Evolutionary conservation across 306 rosid genomes (phyloP).

Genomic region (Vigna hirtella): DNA sequence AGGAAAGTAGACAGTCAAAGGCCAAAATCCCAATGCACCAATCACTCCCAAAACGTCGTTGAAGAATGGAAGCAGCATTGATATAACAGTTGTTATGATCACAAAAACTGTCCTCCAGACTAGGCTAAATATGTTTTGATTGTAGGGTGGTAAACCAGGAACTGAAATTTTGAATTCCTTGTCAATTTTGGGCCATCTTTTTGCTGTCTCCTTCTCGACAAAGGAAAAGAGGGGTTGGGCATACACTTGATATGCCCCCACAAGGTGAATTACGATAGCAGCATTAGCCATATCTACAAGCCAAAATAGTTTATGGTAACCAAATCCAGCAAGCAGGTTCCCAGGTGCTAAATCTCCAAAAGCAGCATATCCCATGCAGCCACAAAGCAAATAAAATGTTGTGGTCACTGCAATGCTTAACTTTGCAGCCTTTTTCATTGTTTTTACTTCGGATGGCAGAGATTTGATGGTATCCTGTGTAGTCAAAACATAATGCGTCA

Average conservation of each 20-base stretch:
- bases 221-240: conserved; percentile 82
- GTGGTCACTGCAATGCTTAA: conserved; percentile 67
- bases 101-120: conserved; percentile 73
- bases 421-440: conserved; percentile 70
- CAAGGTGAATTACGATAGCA: conserved; percentile 82
- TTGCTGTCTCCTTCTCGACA: conserved; percentile 55
- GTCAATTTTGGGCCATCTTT: conserved; percentile 53
- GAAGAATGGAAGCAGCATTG: conserved; percentile 86
- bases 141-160: conserved; percentile 50
- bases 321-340: conserved; percentile 85
- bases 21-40: conserved; percentile 94
- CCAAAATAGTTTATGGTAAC: conserved; percentile 66
- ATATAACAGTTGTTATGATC: conserved; percentile 59
- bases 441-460: conserved; percentile 78
- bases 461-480: conserved; percentile 75
- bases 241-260: conserved; percentile 88
- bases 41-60: conserved; percentile 74
- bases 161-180: conserved; percentile 53
- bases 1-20: conserved; percentile 76
- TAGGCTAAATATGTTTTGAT: conserved; percentile 58
- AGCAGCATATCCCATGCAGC: conserved; percentile 85
- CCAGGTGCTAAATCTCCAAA: conserved; percentile 74
- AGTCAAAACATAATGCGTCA: conserved; percentile 19
- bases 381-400: conserved; percentile 75
- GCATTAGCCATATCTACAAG: conserved; percentile 74